Conservation (phyloP, 305 asterid genomes). For the Fraxinus paxiana region DNA sequence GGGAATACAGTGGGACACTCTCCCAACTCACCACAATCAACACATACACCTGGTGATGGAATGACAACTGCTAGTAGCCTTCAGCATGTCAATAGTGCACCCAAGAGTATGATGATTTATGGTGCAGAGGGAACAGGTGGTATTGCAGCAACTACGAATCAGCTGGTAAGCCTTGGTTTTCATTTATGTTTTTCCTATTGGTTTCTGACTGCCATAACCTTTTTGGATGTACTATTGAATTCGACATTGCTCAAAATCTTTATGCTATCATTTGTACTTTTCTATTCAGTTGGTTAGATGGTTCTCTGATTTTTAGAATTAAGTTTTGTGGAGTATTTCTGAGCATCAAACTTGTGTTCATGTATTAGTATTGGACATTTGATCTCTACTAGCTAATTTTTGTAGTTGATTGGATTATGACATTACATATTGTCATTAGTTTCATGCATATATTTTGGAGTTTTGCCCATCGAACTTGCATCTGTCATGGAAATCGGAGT, state of each 20-base stretch:
- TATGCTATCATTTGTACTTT: not conserved
- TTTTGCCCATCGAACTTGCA: not conserved
- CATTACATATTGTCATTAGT: not conserved
- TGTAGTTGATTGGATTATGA: not conserved
- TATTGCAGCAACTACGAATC: constrained; percentile 86
- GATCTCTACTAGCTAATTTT: not conserved
- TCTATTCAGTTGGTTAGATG: not conserved
- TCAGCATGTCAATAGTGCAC: constrained; percentile 65
- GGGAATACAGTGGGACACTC: constrained; percentile 95
- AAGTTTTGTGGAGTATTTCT: not conserved
- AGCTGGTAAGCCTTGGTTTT: constrained; percentile 58
- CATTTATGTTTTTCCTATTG: constrained; percentile 1
- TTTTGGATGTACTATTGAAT: not conserved
- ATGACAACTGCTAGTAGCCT: constrained; percentile 68
- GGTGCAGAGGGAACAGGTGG: constrained; percentile 87
- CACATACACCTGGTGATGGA: constrained; percentile 96
- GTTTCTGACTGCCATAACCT: not conserved
- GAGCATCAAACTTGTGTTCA: not conserved
- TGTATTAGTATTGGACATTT: not conserved
- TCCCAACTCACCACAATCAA: constrained; percentile 86
- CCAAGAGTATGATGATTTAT: constrained; percentile 80
- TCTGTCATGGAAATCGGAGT: not conserved
- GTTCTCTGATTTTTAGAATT: not conserved
- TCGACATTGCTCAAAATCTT: not conserved
- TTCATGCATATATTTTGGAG: not conserved